These are phyloP conservation scores for Ramularia endophylla DNA, from an alignment of 2,329 filamentous ascomycete species.

Conservation along the genomic window DNA sequence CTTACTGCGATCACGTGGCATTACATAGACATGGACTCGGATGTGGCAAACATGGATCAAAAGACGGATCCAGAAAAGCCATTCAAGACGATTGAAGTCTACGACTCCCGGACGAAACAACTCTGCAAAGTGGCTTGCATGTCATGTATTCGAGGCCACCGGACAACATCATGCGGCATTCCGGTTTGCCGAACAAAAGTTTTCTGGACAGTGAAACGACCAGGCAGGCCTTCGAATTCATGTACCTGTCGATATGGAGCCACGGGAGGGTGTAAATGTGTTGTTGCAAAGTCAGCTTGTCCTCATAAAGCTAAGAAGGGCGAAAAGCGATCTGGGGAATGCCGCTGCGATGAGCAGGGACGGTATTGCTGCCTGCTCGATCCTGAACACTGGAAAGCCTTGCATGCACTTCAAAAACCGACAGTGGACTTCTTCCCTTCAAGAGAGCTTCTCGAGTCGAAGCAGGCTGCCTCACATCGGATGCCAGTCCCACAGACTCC, in stretches of 20 bases:
- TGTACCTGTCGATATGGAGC: slow-evolving; percentile 30
- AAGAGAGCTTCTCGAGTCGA: slow-evolving; percentile 24
- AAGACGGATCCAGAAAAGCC: too few species aligned
- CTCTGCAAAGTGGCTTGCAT: slow-evolving; percentile 32
- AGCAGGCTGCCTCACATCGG: slow-evolving; percentile 9
- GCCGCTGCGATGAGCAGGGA: slow-evolving; percentile 31
- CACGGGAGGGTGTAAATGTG: slow-evolving; percentile 30
- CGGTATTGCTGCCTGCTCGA: slow-evolving; percentile 30
- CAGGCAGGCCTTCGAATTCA: slow-evolving; percentile 29
- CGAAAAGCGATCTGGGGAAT: slow-evolving; percentile 30
- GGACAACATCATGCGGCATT: slow-evolving; percentile 31
- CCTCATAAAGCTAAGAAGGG: slow-evolving; percentile 31
- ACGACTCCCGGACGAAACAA: slow-evolving; percentile 28
- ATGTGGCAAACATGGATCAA: slow-evolving; percentile 18
- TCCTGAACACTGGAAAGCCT: slow-evolving; percentile 26
- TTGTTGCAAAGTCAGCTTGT: slow-evolving; percentile 27
- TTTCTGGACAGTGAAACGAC: slow-evolving; percentile 33
- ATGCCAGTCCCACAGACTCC: slow-evolving; percentile 11
- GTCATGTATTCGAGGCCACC: slow-evolving; percentile 32
- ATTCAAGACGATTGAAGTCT: slow-evolving; percentile 32
- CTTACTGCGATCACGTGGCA: neutral
- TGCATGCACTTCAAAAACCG: slow-evolving; percentile 27
- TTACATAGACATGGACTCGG: too few species aligned
- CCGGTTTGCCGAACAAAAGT: slow-evolving; percentile 31
- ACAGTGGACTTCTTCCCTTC: slow-evolving; percentile 25